These are phyloP conservation scores for Fusarium irregulare DNA, from an alignment of 2,329 filamentous ascomycete species.

Conservation along the genomic window DNA sequence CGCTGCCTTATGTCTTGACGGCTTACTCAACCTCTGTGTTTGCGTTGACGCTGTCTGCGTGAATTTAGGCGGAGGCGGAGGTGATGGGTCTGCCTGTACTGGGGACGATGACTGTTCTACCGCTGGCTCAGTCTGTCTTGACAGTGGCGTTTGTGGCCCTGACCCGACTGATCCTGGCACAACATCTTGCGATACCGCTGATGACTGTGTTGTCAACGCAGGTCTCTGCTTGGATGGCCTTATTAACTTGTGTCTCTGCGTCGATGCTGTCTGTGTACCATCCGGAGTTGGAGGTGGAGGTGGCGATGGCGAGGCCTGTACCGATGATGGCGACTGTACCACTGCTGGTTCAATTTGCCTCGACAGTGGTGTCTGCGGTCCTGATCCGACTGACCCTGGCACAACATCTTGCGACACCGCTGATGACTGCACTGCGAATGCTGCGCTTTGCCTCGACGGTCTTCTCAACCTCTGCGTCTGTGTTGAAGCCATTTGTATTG, in stretches of 20 bases:
- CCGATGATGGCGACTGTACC: background rate
- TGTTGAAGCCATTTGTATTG: background rate
- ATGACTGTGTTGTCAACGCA: background rate
- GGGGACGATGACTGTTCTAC: background rate
- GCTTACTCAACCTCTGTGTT: background rate
- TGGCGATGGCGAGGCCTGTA: background rate
- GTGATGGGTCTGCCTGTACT: background rate
- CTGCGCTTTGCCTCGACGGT: background rate
- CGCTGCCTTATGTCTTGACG: background rate
- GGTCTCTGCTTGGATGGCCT: background rate
- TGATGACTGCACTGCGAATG: background rate
- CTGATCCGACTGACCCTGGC: background rate
- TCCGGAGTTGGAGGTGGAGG: background rate
- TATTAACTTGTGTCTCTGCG: background rate
- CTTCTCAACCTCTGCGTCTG: background rate
- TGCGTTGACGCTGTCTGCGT: conserved; percentile 1
- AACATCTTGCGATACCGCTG: background rate
- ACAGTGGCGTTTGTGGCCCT: background rate
- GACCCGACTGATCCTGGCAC: background rate
- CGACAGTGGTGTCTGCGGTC: background rate
- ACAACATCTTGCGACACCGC: background rate
- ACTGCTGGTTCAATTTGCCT: background rate
- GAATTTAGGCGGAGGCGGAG: background rate
- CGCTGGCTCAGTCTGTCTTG: background rate
- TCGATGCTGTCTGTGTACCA: background rate